Evolutionary conservation across 805 yeast genomes (phyloP), one percentile per base, ranked within the genome.

Genomic region (Kodamaea leandrae): DNA sequence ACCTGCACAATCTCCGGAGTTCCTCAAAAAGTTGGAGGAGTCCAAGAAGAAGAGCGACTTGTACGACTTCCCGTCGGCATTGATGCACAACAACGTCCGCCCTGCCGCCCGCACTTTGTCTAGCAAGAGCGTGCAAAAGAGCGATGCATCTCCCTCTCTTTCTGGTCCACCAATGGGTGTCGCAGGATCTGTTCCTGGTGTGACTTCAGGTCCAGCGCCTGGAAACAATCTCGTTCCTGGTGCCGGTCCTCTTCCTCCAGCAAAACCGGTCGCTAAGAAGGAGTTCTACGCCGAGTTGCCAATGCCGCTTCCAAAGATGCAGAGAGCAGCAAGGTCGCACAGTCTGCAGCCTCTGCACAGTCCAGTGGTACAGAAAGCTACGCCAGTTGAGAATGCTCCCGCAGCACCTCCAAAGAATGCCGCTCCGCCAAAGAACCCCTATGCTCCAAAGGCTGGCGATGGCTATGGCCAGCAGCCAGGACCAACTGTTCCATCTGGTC

Each of bases 11-110:
- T 8, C 39, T 4, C 25, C 19, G 5, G 26, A 32, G 17, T 23
- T 17, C 4, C 39, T 36, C 14, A 16, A 35, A 26, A 25, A 60
- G 13, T 34, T 34, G 28, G 28, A 34, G 20, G n/a, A 32, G n/a
- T 66, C 66, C 28, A 80, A 81, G 57, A 74, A 75, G 51, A 81
- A 78, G 55, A 75, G 82, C n/a, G 87, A 83, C 61, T 88, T 89
- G 0, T 84, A 82, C 51, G 93, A 84, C 53, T 82, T 84, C 52
- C 91, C 91, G 1, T 63, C 68, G 15, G 78, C 71, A 33, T 55
- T 84, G 32, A 61, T 82, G 9, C 62, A 72, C 1, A 67, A 67
- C 53, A 52, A 45, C 49, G 30, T 65, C 43, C 47, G 68, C 57
- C 64, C 76, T 53, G 52, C 73, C 48, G 47, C 72, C 57, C 33